These are phyloP conservation scores for Arabidopsis hybrid DNA, from an alignment of 441 rosid genomes.

Conservation along the genomic window DNA sequence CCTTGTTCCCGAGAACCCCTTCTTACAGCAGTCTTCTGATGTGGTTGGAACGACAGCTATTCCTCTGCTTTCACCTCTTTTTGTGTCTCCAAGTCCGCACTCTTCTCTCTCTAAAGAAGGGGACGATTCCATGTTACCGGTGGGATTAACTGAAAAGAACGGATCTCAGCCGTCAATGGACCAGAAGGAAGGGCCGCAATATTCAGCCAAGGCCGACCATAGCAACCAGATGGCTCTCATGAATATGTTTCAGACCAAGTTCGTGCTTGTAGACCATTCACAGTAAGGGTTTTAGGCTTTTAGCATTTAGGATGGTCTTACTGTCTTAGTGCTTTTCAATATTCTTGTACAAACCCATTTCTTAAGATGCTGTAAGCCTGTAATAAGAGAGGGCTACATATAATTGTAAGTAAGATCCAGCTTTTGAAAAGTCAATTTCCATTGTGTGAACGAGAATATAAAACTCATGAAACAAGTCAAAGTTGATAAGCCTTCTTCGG, in stretches of 20 bases:
- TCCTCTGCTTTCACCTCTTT: constrained; percentile 72
- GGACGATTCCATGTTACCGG: constrained; percentile 42
- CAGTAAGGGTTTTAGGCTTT: neutral
- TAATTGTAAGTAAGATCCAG: constrained; percentile 40
- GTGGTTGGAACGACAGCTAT: constrained; percentile 44
- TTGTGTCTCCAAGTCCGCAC: constrained; percentile 43
- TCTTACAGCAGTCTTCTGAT: constrained; percentile 19
- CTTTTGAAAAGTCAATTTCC: constrained; percentile 34
- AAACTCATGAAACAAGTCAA: constrained; percentile 42
- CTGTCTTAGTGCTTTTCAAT: constrained; percentile 10
- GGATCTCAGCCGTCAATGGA: constrained; percentile 33
- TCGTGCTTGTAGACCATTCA: constrained; percentile 50
- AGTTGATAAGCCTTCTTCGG: constrained; percentile 40
- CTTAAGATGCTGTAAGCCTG: neutral
- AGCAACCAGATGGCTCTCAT: constrained; percentile 36
- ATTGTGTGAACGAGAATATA: neutral
- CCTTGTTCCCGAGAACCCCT: neutral
- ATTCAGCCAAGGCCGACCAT: constrained; percentile 16
- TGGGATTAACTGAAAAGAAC: neutral
- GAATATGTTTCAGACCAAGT: constrained; percentile 55
- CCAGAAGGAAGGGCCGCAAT: constrained; percentile 22
- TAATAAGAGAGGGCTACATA: constrained; percentile 12
- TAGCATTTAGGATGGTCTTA: neutral
- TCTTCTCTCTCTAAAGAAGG: constrained; percentile 28
- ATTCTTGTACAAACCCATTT: neutral